Base-by-base conservation (phyloP, 371 early-diverging fungal species). In the Dinochytrium kinnereticum region DNA sequence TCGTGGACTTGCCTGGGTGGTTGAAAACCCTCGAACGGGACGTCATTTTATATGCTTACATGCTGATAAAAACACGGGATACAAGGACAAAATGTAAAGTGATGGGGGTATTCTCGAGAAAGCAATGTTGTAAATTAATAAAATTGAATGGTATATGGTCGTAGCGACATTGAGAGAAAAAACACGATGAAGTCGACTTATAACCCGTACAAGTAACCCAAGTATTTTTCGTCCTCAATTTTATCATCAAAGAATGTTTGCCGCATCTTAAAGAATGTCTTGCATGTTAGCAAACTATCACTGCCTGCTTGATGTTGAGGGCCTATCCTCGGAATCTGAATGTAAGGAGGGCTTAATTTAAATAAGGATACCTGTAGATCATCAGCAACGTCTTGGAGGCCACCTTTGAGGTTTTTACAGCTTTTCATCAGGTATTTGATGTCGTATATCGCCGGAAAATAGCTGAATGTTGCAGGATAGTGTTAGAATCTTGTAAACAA, bases 251-350 rank as follows among this genome's bases (percentile, higher is more conserved):
- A 98, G 83, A 93, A 94, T 74, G 91, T 92, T 81, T 95, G 92
- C 68, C 95, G 90, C 92, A 99, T 93, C 78, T 96, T 94, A 84
- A 99, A 99, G 77, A 99, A 99, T 15, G 96, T 94, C 64, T 93
- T 88, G 33, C 93, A 91, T 7, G 99, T 99, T 72, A 99, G 81
- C 64, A 99, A 84, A 74, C 97, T 94, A 85, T 99, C 99, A 79
- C 96, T 96, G 21, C 99, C 99, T 37, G 99, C 99, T 83, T 99
- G 99, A 84, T 99, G 99, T 86, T 98, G 98, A 38, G 95, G 93
- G 7, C 99, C 99, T 64, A 97, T 92, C 59, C 99, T 88, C 66
- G 91, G 80, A 69, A 96, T 91, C 89, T 92, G 26, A 53, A 19
- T 26, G 55, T 5, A 44, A 44, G 10, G 21, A 44, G 49, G 49